These are phyloP conservation scores for Talaromyces atroroseus DNA, from an alignment of 2,329 filamentous ascomycete species.

Conservation along the genomic window DNA sequence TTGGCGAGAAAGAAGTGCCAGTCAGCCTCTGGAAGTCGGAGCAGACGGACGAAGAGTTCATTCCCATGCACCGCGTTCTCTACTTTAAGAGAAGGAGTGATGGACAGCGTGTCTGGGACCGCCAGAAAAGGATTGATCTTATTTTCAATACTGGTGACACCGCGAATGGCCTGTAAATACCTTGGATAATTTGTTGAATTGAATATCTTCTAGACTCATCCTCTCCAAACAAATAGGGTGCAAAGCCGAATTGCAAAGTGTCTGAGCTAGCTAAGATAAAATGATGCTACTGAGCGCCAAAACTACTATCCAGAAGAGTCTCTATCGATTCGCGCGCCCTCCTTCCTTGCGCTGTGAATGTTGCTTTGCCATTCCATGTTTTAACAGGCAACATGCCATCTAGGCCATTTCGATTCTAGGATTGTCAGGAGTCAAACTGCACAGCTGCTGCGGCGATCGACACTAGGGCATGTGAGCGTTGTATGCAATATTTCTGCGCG, in stretches of 20 bases:
- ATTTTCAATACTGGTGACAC: slow-evolving; percentile 41
- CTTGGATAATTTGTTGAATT: not conserved
- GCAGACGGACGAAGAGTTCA: slow-evolving; percentile 52
- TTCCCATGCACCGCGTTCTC: slow-evolving; percentile 50
- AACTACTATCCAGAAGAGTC: too few species aligned
- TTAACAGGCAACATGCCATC: not conserved
- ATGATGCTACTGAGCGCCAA: too few species aligned
- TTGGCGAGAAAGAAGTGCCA: slow-evolving; percentile 44
- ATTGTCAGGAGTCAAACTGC: slow-evolving; percentile 1
- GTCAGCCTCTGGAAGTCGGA: slow-evolving; percentile 50
- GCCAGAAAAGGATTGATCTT: slow-evolving; percentile 42
- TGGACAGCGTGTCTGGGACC: slow-evolving; percentile 47
- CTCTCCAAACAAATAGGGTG: too few species aligned
- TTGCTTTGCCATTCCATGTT: too few species aligned
- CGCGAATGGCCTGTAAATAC: not conserved
- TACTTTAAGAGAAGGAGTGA: slow-evolving; percentile 42
- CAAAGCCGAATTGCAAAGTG: too few species aligned
- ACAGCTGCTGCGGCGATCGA: slow-evolving; percentile 6
- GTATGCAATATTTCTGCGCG: slow-evolving; percentile 7
- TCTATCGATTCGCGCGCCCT: too few species aligned
- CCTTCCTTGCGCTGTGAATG: too few species aligned
- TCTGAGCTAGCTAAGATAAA: too few species aligned
- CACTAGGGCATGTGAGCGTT: slow-evolving; percentile 7
- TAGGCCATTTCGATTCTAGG: slow-evolving; percentile 10
- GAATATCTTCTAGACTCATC: not conserved